Evolutionary conservation across 2,329 filamentous ascomycete genomes (phyloP), one percentile per base, ranked within the genome.

Genomic region (Exophiala aquamarina): DNA sequence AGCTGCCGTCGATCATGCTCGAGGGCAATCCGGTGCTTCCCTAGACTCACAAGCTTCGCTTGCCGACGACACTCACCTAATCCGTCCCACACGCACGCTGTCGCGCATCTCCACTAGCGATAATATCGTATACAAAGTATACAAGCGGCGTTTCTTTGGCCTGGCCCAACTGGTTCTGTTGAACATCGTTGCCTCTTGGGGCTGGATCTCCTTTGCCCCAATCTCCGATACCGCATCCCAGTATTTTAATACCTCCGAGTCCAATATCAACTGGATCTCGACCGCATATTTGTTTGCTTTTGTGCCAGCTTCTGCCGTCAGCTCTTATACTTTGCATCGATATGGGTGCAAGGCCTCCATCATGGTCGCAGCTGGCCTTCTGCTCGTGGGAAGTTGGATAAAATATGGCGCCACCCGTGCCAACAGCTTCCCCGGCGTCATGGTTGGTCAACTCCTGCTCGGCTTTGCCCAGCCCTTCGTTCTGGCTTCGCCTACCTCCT

Each of bases 181-280:
- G 69, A 98, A 97, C 65, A 85, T 96, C 46, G 82, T 97, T 51
- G 86, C 95, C 33, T 94, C 88, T 62, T 97, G 92, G 92, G 89
- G 94, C 79, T 97, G 92, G 92, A 80, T 97, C 59, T 93, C 90
- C 5, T 96, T 90, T 67, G 86, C 91, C 2, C 86, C 92, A 32
- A 84, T 95, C 23, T 89, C 89, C 2, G 79, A 79, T 26, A 81
- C 84, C 17, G 79, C 89, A 1, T 82, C 90, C 0, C 59, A 75
- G 18, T 95, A 90, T 72, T 97, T 94, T 64, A 58, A 72, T 41
- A 87, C 91, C 10, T 78, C 77, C 26, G 83, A 91, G 61, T 83
- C 81, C 13, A 79, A 81, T 23, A 86, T 97, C 70, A 97, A 97
- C 70, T 97, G 93, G 93, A 77, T 95, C 54, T 90, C 86, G 62